phyloP scores from a whole-genome alignment of 257 asterid genomes.

The Solanum piurae region DNA sequence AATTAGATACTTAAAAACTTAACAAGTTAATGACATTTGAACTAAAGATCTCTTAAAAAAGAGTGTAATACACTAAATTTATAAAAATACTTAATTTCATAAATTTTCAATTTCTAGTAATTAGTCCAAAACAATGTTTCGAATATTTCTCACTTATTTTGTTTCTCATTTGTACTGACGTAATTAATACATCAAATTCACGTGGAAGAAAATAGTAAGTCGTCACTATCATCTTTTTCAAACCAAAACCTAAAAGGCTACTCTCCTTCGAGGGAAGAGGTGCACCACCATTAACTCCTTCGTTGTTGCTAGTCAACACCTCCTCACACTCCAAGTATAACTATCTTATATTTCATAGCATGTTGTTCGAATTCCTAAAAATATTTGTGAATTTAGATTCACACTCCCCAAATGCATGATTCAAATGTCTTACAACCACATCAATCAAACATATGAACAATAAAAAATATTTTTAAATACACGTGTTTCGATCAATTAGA shows the following conservation, averaged over 20 bases:
- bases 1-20: not conserved
- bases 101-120: not conserved
- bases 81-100: not conserved
- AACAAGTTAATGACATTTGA: not conserved
- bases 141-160: not conserved
- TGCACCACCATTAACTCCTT: too few relatives aligned
- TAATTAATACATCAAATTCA: not conserved
- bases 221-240: too few relatives aligned
- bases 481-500: too few relatives aligned
- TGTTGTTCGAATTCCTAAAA: not conserved
- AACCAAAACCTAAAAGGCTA: too few relatives aligned
- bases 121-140: not conserved
- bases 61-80: not conserved
- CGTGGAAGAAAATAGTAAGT: too few relatives aligned
- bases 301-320: too few relatives aligned
- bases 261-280: too few relatives aligned
- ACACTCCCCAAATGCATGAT: accelerated
- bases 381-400: not conserved
- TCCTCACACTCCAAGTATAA: not conserved
- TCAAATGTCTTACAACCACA: not conserved
- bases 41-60: not conserved
- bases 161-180: not conserved
- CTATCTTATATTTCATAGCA: not conserved
- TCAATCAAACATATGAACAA: not conserved
- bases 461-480: too few relatives aligned